These are phyloP conservation scores for Acanthamoeba royreba DNA, from an alignment of 208 protist genomes.

Conservation along the genomic window DNA sequence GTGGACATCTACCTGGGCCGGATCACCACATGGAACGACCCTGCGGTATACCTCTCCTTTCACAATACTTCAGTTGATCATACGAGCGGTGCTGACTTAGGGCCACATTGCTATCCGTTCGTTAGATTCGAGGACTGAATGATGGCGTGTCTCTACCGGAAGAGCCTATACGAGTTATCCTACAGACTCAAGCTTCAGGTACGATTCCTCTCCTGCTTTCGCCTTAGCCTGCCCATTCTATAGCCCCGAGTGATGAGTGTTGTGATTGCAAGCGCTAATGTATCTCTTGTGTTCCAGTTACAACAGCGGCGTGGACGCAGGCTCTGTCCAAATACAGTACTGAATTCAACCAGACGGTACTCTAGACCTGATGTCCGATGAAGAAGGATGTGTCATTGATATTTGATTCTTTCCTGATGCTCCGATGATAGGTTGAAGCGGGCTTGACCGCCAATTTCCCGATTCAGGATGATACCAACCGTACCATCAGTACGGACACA, in stretches of 20 bases:
- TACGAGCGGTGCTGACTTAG: not conserved
- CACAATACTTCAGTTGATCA: not conserved
- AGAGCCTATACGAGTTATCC: not conserved
- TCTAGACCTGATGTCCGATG: not conserved
- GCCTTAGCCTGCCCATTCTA: not conserved
- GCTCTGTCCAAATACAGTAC: not conserved
- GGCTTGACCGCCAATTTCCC: not conserved
- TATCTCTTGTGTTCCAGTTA: not conserved
- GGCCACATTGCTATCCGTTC: not conserved
- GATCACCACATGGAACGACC: not conserved
- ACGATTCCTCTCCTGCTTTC: not conserved
- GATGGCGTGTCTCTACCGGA: not conserved
- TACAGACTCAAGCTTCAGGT: not conserved
- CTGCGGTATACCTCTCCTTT: not conserved
- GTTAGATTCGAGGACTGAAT: not conserved
- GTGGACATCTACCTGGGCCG: not conserved
- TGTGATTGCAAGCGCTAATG: not conserved
- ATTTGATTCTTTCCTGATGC: no score
- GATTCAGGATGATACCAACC: not conserved
- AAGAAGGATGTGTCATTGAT: no score
- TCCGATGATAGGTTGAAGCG: not conserved
- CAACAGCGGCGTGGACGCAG: not conserved
- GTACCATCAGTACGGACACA: not conserved
- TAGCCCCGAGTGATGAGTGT: no score
- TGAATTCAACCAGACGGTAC: not conserved